phyloP scores from a whole-genome alignment of 2,329 filamentous ascomycete species.

The Blastomyces gilchristii region DNA sequence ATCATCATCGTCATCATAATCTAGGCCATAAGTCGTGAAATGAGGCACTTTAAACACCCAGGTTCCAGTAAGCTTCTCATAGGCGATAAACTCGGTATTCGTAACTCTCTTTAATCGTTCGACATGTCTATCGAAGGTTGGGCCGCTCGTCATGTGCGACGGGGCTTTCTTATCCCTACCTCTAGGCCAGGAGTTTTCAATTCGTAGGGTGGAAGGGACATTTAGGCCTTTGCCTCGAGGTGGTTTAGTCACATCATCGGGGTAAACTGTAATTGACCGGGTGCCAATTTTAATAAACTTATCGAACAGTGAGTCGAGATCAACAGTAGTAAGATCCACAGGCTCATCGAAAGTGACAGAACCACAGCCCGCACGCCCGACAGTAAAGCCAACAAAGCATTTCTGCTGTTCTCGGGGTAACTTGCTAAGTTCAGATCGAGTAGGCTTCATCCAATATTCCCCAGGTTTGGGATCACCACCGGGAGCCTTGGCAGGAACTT shows the following conservation, averaged over 20 bases:
- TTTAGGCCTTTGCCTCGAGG: conserved; percentile 80
- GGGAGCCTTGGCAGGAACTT: conserved; percentile 24
- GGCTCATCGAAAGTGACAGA: conserved; percentile 69
- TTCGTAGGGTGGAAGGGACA: conserved; percentile 73
- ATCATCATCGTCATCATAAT: conserved; percentile 61
- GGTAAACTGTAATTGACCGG: conserved; percentile 82
- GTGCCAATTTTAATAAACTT: conserved; percentile 65
- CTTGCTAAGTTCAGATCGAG: conserved; percentile 60
- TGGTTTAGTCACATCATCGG: conserved; percentile 64
- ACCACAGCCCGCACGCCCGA: conserved; percentile 74
- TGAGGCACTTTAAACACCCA: conserved; percentile 95
- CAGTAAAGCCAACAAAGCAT: conserved; percentile 62
- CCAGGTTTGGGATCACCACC: conserved; percentile 50
- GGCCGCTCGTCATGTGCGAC: conserved; percentile 50
- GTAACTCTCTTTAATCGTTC: conserved; percentile 66
- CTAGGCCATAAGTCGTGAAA: conserved; percentile 88
- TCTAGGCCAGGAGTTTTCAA: conserved; percentile 90
- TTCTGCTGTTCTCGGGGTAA: conserved; percentile 74
- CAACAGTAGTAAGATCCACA: conserved; percentile 70
- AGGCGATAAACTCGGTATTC: conserved; percentile 72
- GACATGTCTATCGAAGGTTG: conserved; percentile 68
- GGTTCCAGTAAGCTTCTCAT: conserved; percentile 66
- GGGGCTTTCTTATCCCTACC: conserved; percentile 48
- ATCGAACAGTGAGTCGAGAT: conserved; percentile 69
- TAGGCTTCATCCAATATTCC: conserved; percentile 78